Percentiles rank a stretch among this genome's conserved stretches.
Conservation (phyloP, 2,329 filamentous ascomycete genomes). For the Clonostachys rhizophaga region DNA sequence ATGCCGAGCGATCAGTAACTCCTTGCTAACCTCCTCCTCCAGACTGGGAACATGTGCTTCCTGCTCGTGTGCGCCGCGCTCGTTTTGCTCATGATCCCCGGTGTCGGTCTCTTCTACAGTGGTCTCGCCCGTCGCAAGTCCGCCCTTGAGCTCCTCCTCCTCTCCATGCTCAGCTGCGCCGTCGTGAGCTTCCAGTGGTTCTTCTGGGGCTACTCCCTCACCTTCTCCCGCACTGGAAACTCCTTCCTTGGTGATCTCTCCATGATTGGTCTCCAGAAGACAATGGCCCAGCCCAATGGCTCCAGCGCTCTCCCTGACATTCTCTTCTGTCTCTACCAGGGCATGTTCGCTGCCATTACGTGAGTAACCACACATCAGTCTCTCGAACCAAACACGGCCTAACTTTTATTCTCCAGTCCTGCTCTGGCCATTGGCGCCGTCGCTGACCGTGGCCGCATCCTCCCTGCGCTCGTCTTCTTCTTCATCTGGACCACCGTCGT, state of each 20-base stretch:
- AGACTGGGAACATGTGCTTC: slow-evolving; percentile 82
- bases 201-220: slow-evolving; percentile 88
- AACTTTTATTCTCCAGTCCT: slow-evolving; percentile 12
- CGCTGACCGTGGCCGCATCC: slow-evolving; percentile 56
- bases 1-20: background rate
- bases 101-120: slow-evolving; percentile 93
- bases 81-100: slow-evolving; percentile 88
- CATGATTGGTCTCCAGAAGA: slow-evolving; percentile 78
- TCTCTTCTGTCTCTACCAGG: slow-evolving; percentile 80
- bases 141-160: slow-evolving; percentile 79
- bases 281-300: slow-evolving; percentile 71
- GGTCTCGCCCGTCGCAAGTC: slow-evolving; percentile 87
- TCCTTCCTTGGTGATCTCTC: slow-evolving; percentile 73
- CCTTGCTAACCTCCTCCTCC: background rate
- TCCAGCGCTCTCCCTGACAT: slow-evolving; percentile 71
- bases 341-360: slow-evolving; percentile 89
- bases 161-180: slow-evolving; percentile 75
- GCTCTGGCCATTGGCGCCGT: slow-evolving; percentile 56
- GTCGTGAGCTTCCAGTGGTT: slow-evolving; percentile 91
- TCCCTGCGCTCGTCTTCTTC: slow-evolving; percentile 60
- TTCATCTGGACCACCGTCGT: slow-evolving; percentile 70
- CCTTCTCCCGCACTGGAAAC: slow-evolving; percentile 77
- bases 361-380: slow-evolving; percentile 22
- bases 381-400: background rate
- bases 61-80: slow-evolving; percentile 72